Evolutionary conservation across 2,329 filamentous ascomycete genomes (phyloP).

Genomic region (Fusarium napiforme): DNA sequence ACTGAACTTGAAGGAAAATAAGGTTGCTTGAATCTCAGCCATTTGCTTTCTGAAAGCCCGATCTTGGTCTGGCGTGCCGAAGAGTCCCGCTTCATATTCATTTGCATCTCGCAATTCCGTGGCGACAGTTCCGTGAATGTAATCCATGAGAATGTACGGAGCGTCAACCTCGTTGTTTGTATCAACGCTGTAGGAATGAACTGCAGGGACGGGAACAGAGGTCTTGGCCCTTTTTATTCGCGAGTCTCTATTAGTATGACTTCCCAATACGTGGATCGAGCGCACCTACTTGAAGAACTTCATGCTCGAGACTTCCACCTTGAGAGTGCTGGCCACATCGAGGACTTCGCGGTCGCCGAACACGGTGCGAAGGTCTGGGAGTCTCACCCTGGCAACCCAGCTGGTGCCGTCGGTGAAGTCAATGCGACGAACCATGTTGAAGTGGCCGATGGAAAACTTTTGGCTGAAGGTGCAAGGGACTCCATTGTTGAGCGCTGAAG

Average conservation of each 20-base stretch:
- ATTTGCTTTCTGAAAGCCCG: not conserved
- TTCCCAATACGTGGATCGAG: not conserved
- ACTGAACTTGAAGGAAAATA: not conserved
- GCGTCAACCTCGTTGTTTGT: not conserved
- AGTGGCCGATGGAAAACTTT: not conserved
- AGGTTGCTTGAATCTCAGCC: not conserved
- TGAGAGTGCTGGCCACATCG: not conserved
- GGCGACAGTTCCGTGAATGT: not conserved
- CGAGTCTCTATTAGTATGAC: not conserved
- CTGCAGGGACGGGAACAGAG: not conserved
- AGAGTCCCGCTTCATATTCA: not conserved
- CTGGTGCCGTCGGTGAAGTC: not conserved
- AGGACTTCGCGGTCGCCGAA: not conserved
- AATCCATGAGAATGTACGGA: not conserved
- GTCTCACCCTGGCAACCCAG: not conserved
- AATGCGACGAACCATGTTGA: not conserved
- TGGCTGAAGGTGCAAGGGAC: not conserved
- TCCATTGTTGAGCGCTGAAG: not conserved
- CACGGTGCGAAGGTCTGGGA: rapidly evolving
- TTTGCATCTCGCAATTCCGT: not conserved
- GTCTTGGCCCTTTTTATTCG: not conserved
- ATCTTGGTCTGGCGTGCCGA: not conserved
- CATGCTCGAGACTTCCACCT: not conserved
- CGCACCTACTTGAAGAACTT: not conserved
- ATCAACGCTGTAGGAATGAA: not conserved